A percentile compares a stretch with the other conserved stretches of the same genome.
Conservation (phyloP, 2,329 filamentous ascomycete genomes). For the Fusarium sp. region DNA sequence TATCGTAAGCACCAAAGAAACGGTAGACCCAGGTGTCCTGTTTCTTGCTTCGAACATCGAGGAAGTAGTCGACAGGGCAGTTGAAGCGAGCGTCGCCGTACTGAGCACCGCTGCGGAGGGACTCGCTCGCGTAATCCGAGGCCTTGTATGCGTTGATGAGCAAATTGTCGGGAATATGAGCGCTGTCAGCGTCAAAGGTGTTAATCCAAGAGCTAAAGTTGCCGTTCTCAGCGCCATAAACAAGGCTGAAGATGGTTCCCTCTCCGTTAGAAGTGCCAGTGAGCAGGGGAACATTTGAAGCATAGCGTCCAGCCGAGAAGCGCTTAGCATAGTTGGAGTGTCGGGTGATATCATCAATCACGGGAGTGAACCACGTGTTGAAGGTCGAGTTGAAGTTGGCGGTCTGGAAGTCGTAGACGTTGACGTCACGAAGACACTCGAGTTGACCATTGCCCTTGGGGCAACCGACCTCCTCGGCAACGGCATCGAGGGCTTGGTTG, state of each 20-base stretch:
- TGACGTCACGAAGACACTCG: conserved; percentile 52
- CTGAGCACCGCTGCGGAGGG: conserved; percentile 56
- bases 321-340: conserved; percentile 47
- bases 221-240: conserved; percentile 48
- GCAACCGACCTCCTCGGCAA: conserved; percentile 53
- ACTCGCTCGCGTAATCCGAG: conserved; percentile 51
- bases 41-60: conserved; percentile 51
- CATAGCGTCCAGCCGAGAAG: conserved; percentile 40
- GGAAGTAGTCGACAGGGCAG: conserved; percentile 54
- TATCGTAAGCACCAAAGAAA: conserved; percentile 57
- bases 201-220: conserved; percentile 45
- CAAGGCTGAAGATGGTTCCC: conserved; percentile 52
- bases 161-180: conserved; percentile 30
- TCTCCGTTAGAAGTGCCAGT: conserved; percentile 53
- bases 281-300: conserved; percentile 51
- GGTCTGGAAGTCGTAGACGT: conserved; percentile 38
- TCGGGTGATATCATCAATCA: conserved; percentile 51
- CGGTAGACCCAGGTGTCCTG: conserved; percentile 59
- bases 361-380: conserved; percentile 57
- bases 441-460: conserved; percentile 47
- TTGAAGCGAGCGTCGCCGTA: conserved; percentile 61
- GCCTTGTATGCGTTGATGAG: conserved; percentile 34
- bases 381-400: conserved; percentile 48
- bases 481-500: conserved; percentile 52
- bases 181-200: conserved; percentile 39